These are phyloP conservation scores for Pistacia vera DNA, from an alignment of 345 rosid species.

Conservation along the genomic window DNA sequence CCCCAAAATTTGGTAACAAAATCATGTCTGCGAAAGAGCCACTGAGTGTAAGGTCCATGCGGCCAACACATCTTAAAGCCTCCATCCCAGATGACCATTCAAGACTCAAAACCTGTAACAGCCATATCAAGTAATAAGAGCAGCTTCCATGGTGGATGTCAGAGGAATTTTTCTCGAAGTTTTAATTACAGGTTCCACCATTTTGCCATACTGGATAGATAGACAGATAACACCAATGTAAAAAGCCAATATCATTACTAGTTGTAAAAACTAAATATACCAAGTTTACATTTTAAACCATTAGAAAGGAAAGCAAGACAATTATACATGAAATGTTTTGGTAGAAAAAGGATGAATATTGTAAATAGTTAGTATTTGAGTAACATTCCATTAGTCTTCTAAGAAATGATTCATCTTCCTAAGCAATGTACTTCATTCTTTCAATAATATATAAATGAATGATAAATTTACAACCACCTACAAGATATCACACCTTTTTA, in stretches of 20 bases:
- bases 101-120: constrained; percentile 59
- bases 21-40: constrained; percentile 75
- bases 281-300: not conserved
- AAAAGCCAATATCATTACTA: not conserved
- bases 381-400: not conserved
- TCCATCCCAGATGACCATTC: constrained; percentile 70
- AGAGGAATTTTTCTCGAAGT: not conserved
- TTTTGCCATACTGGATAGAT: constrained; percentile 5
- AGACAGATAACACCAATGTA: not conserved
- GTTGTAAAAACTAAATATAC: not conserved
- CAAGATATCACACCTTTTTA: constrained; percentile 10
- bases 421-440: not conserved
- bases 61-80: constrained; percentile 52
- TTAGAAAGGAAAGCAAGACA: not conserved
- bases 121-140: constrained; percentile 12
- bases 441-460: not conserved
- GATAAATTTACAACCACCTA: constrained; percentile 5
- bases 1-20: constrained; percentile 51
- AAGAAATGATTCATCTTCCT: constrained; percentile 7
- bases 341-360: not conserved
- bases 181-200: not conserved
- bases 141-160: not conserved
- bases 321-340: not conserved
- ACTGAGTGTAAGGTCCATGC: constrained; percentile 52
- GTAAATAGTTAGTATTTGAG: not conserved